Percentiles rank a stretch among this genome's conserved stretches.
These are phyloP conservation scores for Polychaeton citri DNA, from an alignment of 2,329 filamentous ascomycete species.

Conservation along the genomic window DNA sequence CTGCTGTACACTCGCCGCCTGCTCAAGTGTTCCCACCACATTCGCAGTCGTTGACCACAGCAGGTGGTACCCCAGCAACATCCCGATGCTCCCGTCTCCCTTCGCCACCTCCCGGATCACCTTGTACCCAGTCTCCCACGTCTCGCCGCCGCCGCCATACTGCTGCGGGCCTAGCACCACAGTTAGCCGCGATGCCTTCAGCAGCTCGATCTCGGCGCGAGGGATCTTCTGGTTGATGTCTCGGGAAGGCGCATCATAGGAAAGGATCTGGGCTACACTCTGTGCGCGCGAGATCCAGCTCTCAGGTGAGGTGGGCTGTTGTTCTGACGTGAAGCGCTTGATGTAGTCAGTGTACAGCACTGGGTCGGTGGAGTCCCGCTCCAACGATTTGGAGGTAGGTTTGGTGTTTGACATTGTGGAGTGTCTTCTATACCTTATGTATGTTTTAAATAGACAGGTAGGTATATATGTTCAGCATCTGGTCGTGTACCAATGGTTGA, in stretches of 20 bases:
- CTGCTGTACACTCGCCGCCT: constrained; percentile 43
- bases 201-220: constrained; percentile 35
- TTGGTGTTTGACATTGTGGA: no score
- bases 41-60: constrained; percentile 50
- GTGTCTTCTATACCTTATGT: no score
- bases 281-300: constrained; percentile 36
- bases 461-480: no score
- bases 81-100: constrained; percentile 50
- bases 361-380: no score
- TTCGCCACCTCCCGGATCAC: constrained; percentile 50
- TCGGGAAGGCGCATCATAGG: constrained; percentile 33
- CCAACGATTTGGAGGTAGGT: no score
- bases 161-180: constrained; percentile 37
- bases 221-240: constrained; percentile 42
- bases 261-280: constrained; percentile 37
- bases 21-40: constrained; percentile 46
- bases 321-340: constrained; percentile 10
- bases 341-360: constrained; percentile 12
- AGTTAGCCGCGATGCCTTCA: constrained; percentile 38
- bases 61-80: constrained; percentile 53
- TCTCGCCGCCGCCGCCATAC: constrained; percentile 40
- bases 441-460: no score
- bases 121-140: constrained; percentile 44
- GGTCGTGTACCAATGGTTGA: no score
- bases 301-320: constrained; percentile 26